phyloP scores from a whole-genome alignment of 2,329 filamentous ascomycete genomes.

The Fusarium fujikuroi region DNA sequence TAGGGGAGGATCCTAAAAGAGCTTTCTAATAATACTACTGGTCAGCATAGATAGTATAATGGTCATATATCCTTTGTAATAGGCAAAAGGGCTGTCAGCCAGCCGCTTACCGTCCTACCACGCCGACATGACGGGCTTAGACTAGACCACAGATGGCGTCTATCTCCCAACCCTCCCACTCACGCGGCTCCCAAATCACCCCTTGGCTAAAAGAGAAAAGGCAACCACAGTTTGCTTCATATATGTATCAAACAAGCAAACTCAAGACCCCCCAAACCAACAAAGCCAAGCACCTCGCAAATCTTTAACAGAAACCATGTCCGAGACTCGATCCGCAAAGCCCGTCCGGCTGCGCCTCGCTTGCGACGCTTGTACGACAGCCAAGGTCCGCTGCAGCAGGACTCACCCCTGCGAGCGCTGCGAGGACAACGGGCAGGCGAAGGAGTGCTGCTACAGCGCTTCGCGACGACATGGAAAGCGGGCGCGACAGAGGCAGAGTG shows the following conservation, averaged over 20 bases:
- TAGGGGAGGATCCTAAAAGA: too few species aligned
- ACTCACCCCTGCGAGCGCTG: constrained; percentile 34
- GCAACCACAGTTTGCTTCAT: not conserved
- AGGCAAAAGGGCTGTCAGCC: constrained; percentile 5
- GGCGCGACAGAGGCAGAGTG: constrained; percentile 16
- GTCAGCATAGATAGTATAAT: not conserved
- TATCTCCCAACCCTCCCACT: not conserved
- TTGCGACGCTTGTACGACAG: constrained; percentile 33
- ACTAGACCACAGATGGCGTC: not conserved
- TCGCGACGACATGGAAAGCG: constrained; percentile 23
- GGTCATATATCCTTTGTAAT: not conserved
- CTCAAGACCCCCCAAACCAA: not conserved
- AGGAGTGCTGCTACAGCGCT: constrained; percentile 24
- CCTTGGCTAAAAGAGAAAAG: not conserved
- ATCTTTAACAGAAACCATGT: not conserved
- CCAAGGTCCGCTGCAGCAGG: constrained; percentile 33
- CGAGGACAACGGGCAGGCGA: constrained; percentile 20
- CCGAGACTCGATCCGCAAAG: constrained; percentile 15
- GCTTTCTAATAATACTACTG: not conserved
- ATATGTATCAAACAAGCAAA: not conserved
- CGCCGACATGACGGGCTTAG: constrained; percentile 19
- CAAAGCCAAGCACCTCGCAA: not conserved
- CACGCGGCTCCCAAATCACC: not conserved
- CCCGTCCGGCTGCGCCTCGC: constrained; percentile 28
- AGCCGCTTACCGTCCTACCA: constrained; percentile 24